Conservation (phyloP, 1,284 basidiomycete genomes). For the Trichosporon sp. region DNA sequence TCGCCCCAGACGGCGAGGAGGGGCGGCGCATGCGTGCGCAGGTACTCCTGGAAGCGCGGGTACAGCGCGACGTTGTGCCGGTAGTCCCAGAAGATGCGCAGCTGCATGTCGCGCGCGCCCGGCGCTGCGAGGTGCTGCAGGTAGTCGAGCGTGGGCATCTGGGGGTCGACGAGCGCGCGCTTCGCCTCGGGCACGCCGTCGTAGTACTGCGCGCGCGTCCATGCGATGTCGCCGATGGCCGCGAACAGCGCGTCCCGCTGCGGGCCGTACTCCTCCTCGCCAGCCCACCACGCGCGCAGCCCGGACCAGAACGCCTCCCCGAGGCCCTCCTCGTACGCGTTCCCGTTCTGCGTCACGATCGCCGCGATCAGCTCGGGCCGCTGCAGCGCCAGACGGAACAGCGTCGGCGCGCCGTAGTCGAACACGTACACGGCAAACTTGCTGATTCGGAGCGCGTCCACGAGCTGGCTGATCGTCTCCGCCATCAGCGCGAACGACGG, state of each 20-base stretch:
- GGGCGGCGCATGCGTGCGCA: constrained; percentile 49
- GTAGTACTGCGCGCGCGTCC: constrained; percentile 22
- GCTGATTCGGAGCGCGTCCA: constrained; percentile 49
- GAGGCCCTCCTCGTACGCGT: constrained; percentile 54
- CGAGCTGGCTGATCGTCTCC: constrained; percentile 50
- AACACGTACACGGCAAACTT: constrained; percentile 55
- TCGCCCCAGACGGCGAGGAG: constrained; percentile 56
- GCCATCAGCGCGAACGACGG: constrained; percentile 53
- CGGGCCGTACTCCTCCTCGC: neutral
- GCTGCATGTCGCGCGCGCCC: constrained; percentile 51
- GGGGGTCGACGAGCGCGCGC: constrained; percentile 19
- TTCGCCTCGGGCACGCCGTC: constrained; percentile 17
- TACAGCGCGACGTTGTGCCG: constrained; percentile 52
- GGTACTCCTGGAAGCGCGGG: constrained; percentile 53
- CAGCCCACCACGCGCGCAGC: constrained; percentile 48
- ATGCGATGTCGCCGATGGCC: constrained; percentile 3
- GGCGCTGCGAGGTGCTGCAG: constrained; percentile 44
- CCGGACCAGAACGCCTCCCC: constrained; percentile 51
- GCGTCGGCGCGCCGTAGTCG: constrained; percentile 55
- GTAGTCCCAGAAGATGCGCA: constrained; percentile 54
- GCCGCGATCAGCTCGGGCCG: constrained; percentile 52
- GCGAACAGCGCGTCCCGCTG: constrained; percentile 9
- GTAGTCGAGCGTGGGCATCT: constrained; percentile 50
- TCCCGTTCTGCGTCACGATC: constrained; percentile 55
- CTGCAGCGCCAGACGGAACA: constrained; percentile 50